Evolutionary conservation across 2,329 filamentous ascomycete genomes (phyloP).

Genomic region (Coniella vitis): DNA sequence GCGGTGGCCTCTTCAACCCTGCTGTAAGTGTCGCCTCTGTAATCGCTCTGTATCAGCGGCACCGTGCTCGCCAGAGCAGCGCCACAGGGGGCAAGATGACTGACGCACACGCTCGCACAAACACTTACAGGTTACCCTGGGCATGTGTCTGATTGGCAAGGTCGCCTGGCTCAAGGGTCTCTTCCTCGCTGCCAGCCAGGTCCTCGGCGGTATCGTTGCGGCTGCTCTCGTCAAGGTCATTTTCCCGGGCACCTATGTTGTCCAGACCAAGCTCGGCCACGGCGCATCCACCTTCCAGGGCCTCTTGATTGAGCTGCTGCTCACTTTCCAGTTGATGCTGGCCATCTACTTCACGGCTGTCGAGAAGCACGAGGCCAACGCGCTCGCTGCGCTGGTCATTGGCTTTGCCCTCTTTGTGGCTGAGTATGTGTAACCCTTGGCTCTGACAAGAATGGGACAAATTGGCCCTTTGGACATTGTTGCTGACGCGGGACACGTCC

Average conservation of each 20-base stretch:
- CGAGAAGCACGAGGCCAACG: constrained; percentile 56
- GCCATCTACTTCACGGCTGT: constrained; percentile 51
- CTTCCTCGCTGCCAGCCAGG: constrained; percentile 20
- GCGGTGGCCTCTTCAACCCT: constrained; percentile 15
- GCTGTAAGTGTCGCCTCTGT: constrained; percentile 7
- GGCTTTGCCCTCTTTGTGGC: constrained; percentile 7
- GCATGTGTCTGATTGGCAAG: constrained; percentile 38
- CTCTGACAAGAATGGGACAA: not conserved
- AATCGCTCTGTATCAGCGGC: not conserved
- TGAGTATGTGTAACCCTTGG: constrained; percentile 1
- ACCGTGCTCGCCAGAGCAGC: too few species aligned
- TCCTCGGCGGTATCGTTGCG: constrained; percentile 29
- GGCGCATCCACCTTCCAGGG: constrained; percentile 37
- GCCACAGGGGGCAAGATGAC: too few species aligned
- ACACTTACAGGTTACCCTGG: constrained; percentile 29
- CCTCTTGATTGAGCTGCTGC: constrained; percentile 46
- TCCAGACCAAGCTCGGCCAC: constrained; percentile 37
- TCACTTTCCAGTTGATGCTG: constrained; percentile 44
- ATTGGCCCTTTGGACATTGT: not conserved
- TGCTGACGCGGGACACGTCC: not conserved
- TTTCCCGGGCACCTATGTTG: constrained; percentile 29
- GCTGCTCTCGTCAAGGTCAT: constrained; percentile 36
- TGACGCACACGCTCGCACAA: not conserved
- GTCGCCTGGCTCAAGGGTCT: constrained; percentile 34
- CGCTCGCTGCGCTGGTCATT: constrained; percentile 18